Base-by-base conservation (phyloP, 2,329 filamentous ascomycete species). In the Cytospora piceae region DNA sequence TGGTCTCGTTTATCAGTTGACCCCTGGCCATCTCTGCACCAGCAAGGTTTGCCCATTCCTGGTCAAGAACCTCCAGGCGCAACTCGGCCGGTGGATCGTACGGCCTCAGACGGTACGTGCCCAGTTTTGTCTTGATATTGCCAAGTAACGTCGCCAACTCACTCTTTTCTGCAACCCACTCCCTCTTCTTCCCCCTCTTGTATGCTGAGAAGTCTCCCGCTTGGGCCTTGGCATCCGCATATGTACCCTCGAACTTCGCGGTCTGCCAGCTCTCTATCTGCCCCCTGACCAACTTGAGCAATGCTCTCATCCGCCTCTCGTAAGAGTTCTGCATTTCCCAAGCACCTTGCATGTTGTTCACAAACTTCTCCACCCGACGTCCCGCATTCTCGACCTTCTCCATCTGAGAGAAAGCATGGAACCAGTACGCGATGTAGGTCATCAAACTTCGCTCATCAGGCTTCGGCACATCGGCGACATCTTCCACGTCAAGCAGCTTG, bases 391-490 rank as follows among this genome's bases (percentile, higher is more conserved):
- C 95, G 11, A 99, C 95, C 76, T 94, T 91, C 80, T 99, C 95
- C 89, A 99, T 96, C 74, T 98, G 94, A 34, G 94, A 98, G 77
- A 99, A 99, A 72, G 95, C 95, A 76, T 99, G 95, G 85, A 99
- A 99, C 95, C 95, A 99, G 82, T 99, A 99, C 70, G 95, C 95
- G 73, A 99, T 99, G 78, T 99, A 99, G 0, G 95, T 99, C 95
- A 99, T 99, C 75, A 99, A 84, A 76, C 92, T 96, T 72, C 93
- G 90, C 79, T 99, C 95, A 76, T 99, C 95, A 29, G 95, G 95
- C 80, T 95, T 96, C 29, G 93, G 86, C 32, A 99, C 94, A 76
- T 99, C 95, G 77, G 93, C 97, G 24, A 99, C 95, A 81, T 99
- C 95, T 78, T 99, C 95, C 17, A 98, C 95, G 77, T 99, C 95